A percentile compares a stretch with the other conserved stretches of the same genome.
These are phyloP conservation scores for Colletotrichum sidae DNA, from an alignment of 2,329 filamentous ascomycete genomes.

Conservation along the genomic window DNA sequence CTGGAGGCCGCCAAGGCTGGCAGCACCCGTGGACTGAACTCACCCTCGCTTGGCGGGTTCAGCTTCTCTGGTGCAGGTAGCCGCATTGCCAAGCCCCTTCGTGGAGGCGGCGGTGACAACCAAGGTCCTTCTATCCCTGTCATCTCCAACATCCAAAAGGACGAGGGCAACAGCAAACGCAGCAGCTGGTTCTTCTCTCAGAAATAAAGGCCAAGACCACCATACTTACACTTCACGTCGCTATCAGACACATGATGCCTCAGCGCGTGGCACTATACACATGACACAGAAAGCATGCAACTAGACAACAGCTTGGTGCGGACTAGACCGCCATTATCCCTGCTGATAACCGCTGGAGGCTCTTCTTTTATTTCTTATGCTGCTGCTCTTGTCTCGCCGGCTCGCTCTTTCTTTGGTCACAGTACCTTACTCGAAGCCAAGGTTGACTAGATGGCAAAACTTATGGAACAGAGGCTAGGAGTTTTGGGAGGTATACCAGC, in stretches of 20 bases:
- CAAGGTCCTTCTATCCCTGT: slow-evolving; percentile 62
- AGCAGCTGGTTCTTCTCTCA: slow-evolving; percentile 79
- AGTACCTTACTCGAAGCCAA: slow-evolving; percentile 21
- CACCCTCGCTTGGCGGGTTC: slow-evolving; percentile 74
- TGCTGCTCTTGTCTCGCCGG: slow-evolving; percentile 4
- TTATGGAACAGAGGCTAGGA: slow-evolving; percentile 6
- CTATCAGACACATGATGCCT: neutral
- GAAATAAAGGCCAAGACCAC: slow-evolving; percentile 55
- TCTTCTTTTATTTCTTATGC: slow-evolving; percentile 11
- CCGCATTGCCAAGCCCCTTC: slow-evolving; percentile 76
- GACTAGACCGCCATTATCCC: slow-evolving; percentile 35
- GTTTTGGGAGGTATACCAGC: slow-evolving; percentile 9
- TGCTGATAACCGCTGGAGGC: slow-evolving; percentile 17
- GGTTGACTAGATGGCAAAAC: slow-evolving; percentile 21
- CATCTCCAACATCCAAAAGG: slow-evolving; percentile 69
- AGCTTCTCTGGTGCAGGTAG: slow-evolving; percentile 75
- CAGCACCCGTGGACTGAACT: slow-evolving; percentile 84
- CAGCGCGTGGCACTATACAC: slow-evolving; percentile 9
- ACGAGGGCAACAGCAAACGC: slow-evolving; percentile 71
- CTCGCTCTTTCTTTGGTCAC: slow-evolving; percentile 30
- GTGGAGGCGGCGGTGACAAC: slow-evolving; percentile 68
- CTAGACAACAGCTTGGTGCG: slow-evolving; percentile 28
- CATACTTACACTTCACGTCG: slow-evolving; percentile 1
- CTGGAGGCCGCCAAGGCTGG: slow-evolving; percentile 95
- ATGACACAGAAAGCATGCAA: slow-evolving; percentile 21